phyloP scores from a whole-genome alignment of 2,329 filamentous ascomycete species.

The Pseudocercospora pini-densiflorae region DNA sequence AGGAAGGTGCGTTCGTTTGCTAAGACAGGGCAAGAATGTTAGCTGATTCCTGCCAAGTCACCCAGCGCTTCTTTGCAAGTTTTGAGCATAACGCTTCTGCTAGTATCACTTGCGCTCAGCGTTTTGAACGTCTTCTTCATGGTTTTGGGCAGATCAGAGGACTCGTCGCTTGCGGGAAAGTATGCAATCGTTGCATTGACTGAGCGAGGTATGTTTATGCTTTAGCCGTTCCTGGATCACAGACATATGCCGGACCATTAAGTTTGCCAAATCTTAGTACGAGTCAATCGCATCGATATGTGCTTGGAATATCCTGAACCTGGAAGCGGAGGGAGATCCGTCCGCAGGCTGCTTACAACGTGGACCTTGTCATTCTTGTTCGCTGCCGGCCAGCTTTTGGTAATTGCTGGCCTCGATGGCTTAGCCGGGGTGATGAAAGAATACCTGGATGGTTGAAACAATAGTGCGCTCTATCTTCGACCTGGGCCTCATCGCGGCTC shows the following conservation, averaged over 20 bases:
- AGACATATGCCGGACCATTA: not conserved
- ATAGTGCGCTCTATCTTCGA: not conserved
- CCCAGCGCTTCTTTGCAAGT: not conserved
- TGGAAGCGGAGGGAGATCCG: not conserved
- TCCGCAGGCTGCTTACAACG: not conserved
- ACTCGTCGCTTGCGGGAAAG: too few relatives aligned
- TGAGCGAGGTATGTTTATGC: not conserved
- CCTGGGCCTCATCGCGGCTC: not conserved
- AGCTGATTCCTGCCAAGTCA: not conserved
- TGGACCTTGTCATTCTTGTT: not conserved
- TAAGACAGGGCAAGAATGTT: not conserved
- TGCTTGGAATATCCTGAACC: not conserved
- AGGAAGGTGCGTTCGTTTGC: slow-evolving; percentile 77
- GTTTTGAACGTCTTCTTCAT: too few relatives aligned
- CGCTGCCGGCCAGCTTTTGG: not conserved
- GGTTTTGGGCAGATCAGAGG: too few relatives aligned
- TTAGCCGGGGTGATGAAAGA: not conserved
- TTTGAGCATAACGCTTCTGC: not conserved
- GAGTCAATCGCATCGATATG: not conserved
- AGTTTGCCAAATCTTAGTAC: not conserved
- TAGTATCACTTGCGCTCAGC: not conserved
- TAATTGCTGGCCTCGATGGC: not conserved
- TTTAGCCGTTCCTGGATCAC: not conserved
- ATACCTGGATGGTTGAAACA: not conserved
- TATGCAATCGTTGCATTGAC: too few relatives aligned